Base-by-base conservation (phyloP, 2,329 filamentous ascomycete genomes). In the Aspergillus tamarii region DNA sequence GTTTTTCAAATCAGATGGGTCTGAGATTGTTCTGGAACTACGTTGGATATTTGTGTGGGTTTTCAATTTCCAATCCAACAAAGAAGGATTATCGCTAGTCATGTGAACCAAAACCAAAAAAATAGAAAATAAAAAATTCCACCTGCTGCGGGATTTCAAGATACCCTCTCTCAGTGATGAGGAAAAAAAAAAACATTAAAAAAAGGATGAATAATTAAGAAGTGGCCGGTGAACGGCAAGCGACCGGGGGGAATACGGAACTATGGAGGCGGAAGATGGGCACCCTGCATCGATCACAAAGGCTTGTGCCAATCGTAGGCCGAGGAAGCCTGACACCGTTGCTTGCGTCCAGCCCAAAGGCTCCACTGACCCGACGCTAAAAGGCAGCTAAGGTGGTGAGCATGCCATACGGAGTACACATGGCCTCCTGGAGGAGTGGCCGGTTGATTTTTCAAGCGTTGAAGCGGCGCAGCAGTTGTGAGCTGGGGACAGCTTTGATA, bases 271-370 rank as follows among this genome's bases (percentile, higher is more conserved):
- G 63, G 39, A 34, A 32, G 36, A 60, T 46, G 59, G 19, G 39
- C 69, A 73, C 65, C 68, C 70, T 72, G 66, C 69, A 70, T 67
- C 69, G 64, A 71, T 72, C 70, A 69, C 57, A 65, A 57, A 48
- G 55, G 36, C 30, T 48, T 60, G 60, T 69, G 55, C 63, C 67
- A 70, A 69, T 68, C 26, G 59, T 41, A 64, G 43, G 26, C 23
- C 19, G 21, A 50, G 48, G 28, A 62, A 26, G 30, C 43, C 52
- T 60, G 50, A 61, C 61, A 66, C 60, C 59, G 64, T 69, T 69
- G 66, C 65, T 66, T 70, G 66, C 61, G 52, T 61, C 59, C 64
- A 63, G 55, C 62, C 61, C 62, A 64, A 64, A 39, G 50, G 54
- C 61, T 60, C 64, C 61, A 69, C 62, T 61, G 54, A 55, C 50